These are phyloP conservation scores for Chalciporus chontae DNA, from an alignment of 768 basidiomycete species.

Conservation along the genomic window DNA sequence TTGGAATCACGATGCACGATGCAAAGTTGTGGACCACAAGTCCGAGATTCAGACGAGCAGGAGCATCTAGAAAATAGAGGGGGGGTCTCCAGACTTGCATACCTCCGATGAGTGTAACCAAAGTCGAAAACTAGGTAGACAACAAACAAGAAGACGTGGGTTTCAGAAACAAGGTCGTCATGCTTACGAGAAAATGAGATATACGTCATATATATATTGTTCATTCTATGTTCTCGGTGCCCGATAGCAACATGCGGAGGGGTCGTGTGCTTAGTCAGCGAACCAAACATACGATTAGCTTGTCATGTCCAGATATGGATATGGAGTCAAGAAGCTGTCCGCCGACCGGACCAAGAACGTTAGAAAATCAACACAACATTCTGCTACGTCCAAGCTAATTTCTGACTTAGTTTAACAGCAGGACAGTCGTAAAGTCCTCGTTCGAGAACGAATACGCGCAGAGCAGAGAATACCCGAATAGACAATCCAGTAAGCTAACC, in stretches of 20 bases:
- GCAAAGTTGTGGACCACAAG: no score
- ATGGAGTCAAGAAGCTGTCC: background rate
- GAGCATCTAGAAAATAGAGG: no score
- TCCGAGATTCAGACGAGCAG: no score
- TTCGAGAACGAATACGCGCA: background rate
- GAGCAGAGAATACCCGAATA: conserved; percentile 24
- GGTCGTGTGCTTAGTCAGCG: conserved; percentile 23
- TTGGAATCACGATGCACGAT: no score
- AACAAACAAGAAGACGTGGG: conserved; percentile 8
- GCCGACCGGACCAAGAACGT: conserved; percentile 3
- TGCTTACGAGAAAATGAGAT: background rate
- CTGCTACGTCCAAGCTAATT: background rate
- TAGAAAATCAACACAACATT: background rate
- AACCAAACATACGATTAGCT: conserved; percentile 28
- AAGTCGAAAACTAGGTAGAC: background rate
- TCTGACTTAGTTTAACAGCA: background rate
- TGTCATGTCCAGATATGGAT: conserved; percentile 18
- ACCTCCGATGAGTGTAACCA: no score
- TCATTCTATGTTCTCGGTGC: no score
- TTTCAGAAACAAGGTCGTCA: conserved; percentile 8
- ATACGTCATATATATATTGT: no score
- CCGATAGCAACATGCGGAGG: conserved; percentile 6
- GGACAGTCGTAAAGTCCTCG: background rate
- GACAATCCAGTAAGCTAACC: conserved; percentile 25
- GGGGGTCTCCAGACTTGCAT: no score